Base-by-base conservation (phyloP, 805 yeast genomes). In the Candida anglica region DNA sequence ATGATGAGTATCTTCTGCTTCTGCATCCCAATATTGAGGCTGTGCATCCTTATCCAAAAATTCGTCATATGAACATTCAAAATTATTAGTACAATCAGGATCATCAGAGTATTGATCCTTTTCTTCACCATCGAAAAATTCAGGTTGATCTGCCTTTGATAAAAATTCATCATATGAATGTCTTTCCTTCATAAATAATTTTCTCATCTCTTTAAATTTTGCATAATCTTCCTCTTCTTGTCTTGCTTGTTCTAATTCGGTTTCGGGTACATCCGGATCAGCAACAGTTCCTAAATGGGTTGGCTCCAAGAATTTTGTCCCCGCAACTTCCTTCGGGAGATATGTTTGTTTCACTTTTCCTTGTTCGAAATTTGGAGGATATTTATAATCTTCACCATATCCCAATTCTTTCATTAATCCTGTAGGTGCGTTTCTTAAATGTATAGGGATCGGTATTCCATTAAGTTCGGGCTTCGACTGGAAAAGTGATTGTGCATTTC, bases 361-460 rank as follows among this genome's bases (percentile, higher is more conserved):
- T 37, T 79, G 76, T 29, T 63, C 61, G 54, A 54, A 94, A 43
- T 77, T 71, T 0, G 98, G 98, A 46, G 88, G 88, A 57, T 93
- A 94, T 56, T 87, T 86, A 61, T 93, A 93, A 11, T 79, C 81
- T 34, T 81, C 75, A 13, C 85, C 82, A 53, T 89, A 91, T 0
- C 95, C 98, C 39, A 88, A 50, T 33, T 87, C 95, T 37, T 78
- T 73, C 98, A 93, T 93, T 30, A 93, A 66, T 46, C 69, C 71
- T 0, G 98, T 94, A 2, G 99, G 98, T 0, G 98, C 98, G 55
- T 93, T 94, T 43, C 98, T 72, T 23, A 93, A 65, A 58, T 93
- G 98, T 48, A 81, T 45, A 0, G 94, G 95, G 1, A 83, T 78
- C 2, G 81, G 75, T 3, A 86, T 76, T 25, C 77, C 71, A 13